A percentile compares a stretch with the other conserved stretches of the same genome.
Conservation (phyloP, 1,139 yeast species). For the Magnusiomyces suaveolens region DNA sequence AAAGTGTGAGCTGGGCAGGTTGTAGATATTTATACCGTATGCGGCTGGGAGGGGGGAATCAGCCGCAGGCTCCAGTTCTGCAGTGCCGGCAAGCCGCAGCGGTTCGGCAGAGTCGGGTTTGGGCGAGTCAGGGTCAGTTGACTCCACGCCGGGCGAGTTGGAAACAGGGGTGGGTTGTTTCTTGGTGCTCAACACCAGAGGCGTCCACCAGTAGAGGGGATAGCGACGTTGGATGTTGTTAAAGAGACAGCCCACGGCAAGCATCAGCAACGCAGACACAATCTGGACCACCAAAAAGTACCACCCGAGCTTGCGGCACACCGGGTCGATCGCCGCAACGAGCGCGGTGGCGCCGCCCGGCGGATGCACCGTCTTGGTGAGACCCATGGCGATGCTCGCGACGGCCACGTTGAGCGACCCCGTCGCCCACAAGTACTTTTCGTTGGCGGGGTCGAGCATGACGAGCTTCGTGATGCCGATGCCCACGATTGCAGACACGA, state of each 20-base stretch:
- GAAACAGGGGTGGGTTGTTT: no score
- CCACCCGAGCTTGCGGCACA: slow-evolving; percentile 50
- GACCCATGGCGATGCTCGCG: slow-evolving; percentile 48
- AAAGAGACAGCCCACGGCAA: slow-evolving; percentile 45
- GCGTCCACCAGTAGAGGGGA: slow-evolving; percentile 60
- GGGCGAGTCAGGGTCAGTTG: no score
- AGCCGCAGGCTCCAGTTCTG: background rate
- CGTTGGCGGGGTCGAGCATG: slow-evolving; percentile 23
- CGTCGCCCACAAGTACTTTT: slow-evolving; percentile 46
- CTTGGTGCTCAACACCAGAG: slow-evolving; percentile 22
- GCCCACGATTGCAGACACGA: slow-evolving; percentile 47
- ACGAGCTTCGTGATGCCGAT: slow-evolving; percentile 49
- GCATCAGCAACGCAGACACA: slow-evolving; percentile 42
- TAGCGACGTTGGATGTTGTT: slow-evolving; percentile 49
- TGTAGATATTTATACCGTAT: background rate
- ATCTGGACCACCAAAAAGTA: slow-evolving; percentile 55
- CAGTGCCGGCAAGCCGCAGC: background rate
- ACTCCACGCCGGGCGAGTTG: no score
- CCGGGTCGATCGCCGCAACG: slow-evolving; percentile 45
- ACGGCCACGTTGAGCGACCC: slow-evolving; percentile 55
- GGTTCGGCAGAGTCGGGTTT: background rate
- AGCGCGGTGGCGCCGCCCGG: slow-evolving; percentile 70
- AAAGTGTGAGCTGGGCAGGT: background rate
- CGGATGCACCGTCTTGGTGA: slow-evolving; percentile 55
- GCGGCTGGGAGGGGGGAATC: background rate